Conservation (phyloP, 1,284 basidiomycete genomes). For the Pseudozyma tsukubaensis region DNA sequence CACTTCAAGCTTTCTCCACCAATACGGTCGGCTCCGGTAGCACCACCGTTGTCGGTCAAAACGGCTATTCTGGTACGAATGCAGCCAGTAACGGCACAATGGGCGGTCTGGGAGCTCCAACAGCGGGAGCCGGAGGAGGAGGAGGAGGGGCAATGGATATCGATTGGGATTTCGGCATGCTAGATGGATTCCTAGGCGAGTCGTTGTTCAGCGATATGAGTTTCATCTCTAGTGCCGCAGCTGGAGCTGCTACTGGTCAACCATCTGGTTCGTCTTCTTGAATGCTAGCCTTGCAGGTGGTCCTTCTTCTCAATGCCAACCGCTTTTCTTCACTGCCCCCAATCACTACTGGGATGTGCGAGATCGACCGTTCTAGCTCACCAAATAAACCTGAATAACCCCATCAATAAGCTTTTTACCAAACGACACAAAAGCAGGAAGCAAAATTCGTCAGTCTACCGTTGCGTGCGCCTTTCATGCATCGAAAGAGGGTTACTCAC, state of each 20-base stretch:
- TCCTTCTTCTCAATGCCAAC: no score
- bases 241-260: not conserved
- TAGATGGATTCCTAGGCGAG: slow-evolving; percentile 45
- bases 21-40: no score
- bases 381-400: slow-evolving; percentile 43
- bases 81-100: not conserved
- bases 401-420: slow-evolving; percentile 25
- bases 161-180: slow-evolving; percentile 48
- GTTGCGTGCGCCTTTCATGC: no score
- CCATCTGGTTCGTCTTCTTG: not conserved
- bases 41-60: not conserved
- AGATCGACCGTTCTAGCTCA: not conserved
- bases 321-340: no score
- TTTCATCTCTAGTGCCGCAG: slow-evolving; percentile 32
- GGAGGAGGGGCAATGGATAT: slow-evolving; percentile 18
- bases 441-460: not conserved
- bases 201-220: slow-evolving; percentile 53
- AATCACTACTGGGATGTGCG: no score
- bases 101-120: not conserved
- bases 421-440: not conserved
- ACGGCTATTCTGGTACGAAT: not conserved
- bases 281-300: not conserved
- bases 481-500: slow-evolving; percentile 11
- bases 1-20: no score
- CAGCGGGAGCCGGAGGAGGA: not conserved